Conservation (phyloP, 2,329 filamentous ascomycete genomes). For the Fusarium oligoseptatum region DNA sequence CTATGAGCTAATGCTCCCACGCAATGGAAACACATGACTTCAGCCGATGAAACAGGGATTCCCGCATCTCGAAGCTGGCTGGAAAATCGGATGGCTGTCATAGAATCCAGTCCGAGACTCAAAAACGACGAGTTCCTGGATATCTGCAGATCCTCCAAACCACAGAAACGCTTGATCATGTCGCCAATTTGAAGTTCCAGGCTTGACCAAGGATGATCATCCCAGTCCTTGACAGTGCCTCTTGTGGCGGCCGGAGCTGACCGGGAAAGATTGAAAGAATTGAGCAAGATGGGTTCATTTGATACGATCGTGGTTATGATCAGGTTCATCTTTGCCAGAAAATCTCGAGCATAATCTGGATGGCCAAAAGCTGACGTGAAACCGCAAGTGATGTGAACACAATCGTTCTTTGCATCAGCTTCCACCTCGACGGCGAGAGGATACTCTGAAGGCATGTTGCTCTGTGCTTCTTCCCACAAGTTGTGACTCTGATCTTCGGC, state of each 20-base stretch:
- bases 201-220: constrained; percentile 2
- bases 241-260: neutral
- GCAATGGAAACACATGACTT: constrained; percentile 1
- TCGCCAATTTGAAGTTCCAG: neutral
- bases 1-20: constrained; percentile 4
- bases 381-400: neutral
- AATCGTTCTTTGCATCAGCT: neutral
- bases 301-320: neutral
- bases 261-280: constrained; percentile 1
- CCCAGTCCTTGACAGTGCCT: neutral
- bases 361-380: neutral
- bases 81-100: constrained; percentile 4
- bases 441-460: constrained; percentile 3
- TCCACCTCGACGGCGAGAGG: constrained; percentile 2
- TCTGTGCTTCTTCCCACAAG: neutral
- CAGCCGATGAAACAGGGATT: neutral
- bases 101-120: constrained; percentile 1
- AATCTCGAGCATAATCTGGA: neutral
- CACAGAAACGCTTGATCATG: constrained; percentile 1
- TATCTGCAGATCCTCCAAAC: neutral
- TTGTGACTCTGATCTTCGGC: neutral
- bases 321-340: neutral
- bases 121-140: constrained; percentile 6
- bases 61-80: constrained; percentile 1
- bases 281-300: constrained; percentile 1